Base-by-base conservation (phyloP, 148 eudicot genomes). In the Camellia sinensis region DNA sequence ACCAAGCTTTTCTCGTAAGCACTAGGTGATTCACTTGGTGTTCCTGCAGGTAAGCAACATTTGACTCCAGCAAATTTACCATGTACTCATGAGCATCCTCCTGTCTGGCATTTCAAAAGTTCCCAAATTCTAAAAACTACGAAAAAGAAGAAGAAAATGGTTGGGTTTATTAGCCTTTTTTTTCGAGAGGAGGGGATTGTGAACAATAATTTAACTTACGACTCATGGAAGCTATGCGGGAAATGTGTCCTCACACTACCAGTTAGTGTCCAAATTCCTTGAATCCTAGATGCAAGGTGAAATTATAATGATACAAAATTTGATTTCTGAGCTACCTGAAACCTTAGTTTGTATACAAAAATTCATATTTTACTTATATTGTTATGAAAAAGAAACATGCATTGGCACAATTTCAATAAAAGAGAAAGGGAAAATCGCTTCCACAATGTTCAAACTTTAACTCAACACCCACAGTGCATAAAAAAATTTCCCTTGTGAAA, bases 21-120 rank as follows among this genome's bases (percentile, higher is more conserved):
- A 88, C 88, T 80, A 45, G 97, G 92, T 18, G 99, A 93, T 90
- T 94, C 95, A 71, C 90, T 88, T 43, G 93, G 94, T 74, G 91
- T 92, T 78, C 99, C 98, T 37, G 91, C 87, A 71, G 99, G 95
- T 77, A 96, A 88, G 87, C 95, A 91, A 68, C 99, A 96, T 71
- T 86, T 96, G 82, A 92, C 81, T 92, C 98, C 67, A 96, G 83
- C 83, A 96, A 80, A 86, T 96, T 90, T 77, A 96, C 93, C 99
- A 96, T 92, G 90, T 91, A 96, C 76, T 96, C 99, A 84, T 96
- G 99, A 18, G 99, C 99, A 85, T 96, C 99, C 84, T 96, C 98
- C 83, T 93, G 98, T 83, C 98, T 92, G 22, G 91, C 87, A 82
- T 85, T 92, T 63, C 95, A 86, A 68, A 96, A 96, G 77, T 78